These are phyloP conservation scores for Dendrobium chrysotoxum DNA, from an alignment of 106 monocot species.

Conservation along the genomic window DNA sequence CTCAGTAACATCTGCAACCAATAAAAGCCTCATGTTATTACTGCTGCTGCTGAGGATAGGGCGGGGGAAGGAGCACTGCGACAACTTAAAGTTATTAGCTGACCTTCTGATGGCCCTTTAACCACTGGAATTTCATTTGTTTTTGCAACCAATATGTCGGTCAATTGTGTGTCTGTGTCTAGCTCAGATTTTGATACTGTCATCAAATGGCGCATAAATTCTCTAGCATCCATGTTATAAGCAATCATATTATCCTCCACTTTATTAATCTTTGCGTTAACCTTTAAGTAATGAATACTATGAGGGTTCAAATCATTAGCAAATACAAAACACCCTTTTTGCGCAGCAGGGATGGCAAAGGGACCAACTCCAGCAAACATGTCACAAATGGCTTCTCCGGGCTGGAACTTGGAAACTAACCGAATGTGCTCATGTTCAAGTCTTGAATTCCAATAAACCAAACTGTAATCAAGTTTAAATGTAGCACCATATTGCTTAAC, in stretches of 20 bases:
- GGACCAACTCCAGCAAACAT: constrained; percentile 98
- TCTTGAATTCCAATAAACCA: constrained; percentile 98
- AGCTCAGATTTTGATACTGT: constrained; percentile 21
- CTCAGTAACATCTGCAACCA: constrained; percentile 13
- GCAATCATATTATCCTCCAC: constrained; percentile 58
- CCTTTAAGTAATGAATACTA: constrained; percentile 65
- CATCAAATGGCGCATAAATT: constrained; percentile 66
- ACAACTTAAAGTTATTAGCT: background rate
- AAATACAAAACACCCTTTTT: constrained; percentile 85
- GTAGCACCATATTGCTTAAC: constrained; percentile 94
- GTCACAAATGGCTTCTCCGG: constrained; percentile 81
- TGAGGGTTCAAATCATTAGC: constrained; percentile 99
- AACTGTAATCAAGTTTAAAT: constrained; percentile 83
- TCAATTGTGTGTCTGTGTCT: constrained; percentile 18
- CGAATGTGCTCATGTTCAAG: constrained; percentile 94
- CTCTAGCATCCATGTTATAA: constrained; percentile 97
- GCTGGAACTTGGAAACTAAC: constrained; percentile 67
- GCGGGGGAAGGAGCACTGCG: background rate
- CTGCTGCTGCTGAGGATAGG: background rate
- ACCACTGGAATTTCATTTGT: constrained; percentile 10
- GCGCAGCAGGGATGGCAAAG: constrained; percentile 88
- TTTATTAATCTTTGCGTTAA: constrained; percentile 78
- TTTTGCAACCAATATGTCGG: constrained; percentile 8
- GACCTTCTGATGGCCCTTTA: constrained; percentile 15
- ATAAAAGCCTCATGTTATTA: background rate